Base-by-base conservation (phyloP, 1,284 basidiomycete species). In the Sporisorium iseilematis-ciliati region DNA sequence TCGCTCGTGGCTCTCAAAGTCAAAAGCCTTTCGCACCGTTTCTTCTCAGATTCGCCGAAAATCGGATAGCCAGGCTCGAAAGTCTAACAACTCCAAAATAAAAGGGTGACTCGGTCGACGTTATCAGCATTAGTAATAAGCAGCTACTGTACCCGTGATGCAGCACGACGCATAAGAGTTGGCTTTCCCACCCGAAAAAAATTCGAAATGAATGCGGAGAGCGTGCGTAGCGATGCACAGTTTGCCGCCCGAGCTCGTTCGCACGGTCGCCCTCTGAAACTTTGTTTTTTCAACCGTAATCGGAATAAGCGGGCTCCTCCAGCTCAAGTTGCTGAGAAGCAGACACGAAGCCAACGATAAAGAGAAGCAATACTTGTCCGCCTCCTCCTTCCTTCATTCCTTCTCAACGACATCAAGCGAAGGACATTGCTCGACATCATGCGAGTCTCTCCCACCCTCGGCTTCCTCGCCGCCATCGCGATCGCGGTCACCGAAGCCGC, bases 281-380 rank as follows among this genome's bases (percentile, higher is more conserved):
- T 20, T 49, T 31, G 7, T 14, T 14, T 52, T 20, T 21, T 40
- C 18, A 6, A 18, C 21, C 4, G 7, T 43, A 25, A 20, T 64
- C 61, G 62, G 62, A 50, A 65, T 65, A 65, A 65, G 56, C 62
- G 51, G 62, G n/a, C 25, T 41, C 40, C 4, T 33, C 6, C 35
- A 38, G 35, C 12, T 38, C 2, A 14, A 11, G 33, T 35, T 35
- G 33, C 33, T 35, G 6, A 8, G 29, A 29, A 29, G 29, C 29
- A 29, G 29, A 4, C 4, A 29, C 29, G 29, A 29, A n/a, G n/a
- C 8, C 10, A 35, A 35, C 11, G 5, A 38, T 6, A 18, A n/a
- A n/a, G 20, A 42, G 20, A 21, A 42, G 41, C n/a, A n/a, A n/a
- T n/a, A n/a, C 7, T 42, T 18, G 16, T 20, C 26, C n/a, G 16